A percentile compares a stretch with the other conserved stretches of the same genome.
Evolutionary conservation across 352 stramenopile species (phyloP).

Genomic region (Globisporangium cylindrosporum): DNA sequence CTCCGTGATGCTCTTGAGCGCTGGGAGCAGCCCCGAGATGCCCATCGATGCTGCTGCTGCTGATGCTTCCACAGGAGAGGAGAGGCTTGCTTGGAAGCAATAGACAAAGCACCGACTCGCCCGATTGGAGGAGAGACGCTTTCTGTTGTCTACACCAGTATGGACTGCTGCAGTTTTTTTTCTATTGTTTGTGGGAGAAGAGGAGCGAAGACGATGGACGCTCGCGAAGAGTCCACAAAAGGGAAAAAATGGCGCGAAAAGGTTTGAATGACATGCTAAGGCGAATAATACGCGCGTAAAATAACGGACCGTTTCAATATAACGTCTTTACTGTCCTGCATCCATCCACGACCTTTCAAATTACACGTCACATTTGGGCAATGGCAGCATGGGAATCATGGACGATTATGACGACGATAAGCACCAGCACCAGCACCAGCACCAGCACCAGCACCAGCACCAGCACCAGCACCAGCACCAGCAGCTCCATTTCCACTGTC

Average conservation of each 20-base stretch:
- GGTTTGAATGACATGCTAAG: background rate
- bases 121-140: background rate
- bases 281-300: background rate
- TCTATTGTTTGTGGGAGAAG: constrained; percentile 2
- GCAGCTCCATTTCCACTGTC: background rate
- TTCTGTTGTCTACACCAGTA: background rate
- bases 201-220: constrained; percentile 21
- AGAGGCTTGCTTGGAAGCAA: background rate
- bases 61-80: background rate
- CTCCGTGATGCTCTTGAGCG: constrained; percentile 78
- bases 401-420: background rate
- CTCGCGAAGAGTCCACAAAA: constrained; percentile 13
- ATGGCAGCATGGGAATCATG: background rate
- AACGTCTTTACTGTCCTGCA: constrained; percentile 3
- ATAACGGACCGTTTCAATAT: background rate
- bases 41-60: constrained; percentile 28
- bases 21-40: constrained; percentile 54
- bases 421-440: background rate
- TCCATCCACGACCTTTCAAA: no score
- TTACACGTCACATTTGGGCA: background rate
- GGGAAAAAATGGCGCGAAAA: constrained; percentile 36
- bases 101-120: background rate
- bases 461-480: background rate
- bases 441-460: constrained; percentile 1
- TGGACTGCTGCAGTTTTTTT: background rate